These are phyloP conservation scores for Apiospora koreana DNA, from an alignment of 2,329 filamentous ascomycete genomes.

Conservation along the genomic window DNA sequence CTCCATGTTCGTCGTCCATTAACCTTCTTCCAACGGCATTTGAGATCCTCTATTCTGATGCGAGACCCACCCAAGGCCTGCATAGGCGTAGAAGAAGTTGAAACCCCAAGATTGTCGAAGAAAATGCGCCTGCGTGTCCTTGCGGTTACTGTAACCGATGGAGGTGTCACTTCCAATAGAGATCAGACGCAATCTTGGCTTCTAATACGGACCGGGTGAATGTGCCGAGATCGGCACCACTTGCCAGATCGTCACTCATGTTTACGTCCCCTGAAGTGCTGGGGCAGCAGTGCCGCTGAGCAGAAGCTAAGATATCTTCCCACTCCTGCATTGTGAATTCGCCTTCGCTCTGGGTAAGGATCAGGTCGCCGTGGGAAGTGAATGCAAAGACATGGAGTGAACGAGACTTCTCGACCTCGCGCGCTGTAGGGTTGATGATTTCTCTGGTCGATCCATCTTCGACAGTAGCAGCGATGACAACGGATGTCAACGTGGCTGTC, in stretches of 20 bases:
- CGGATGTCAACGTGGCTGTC: constrained; percentile 68
- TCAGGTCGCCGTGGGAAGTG: constrained; percentile 69
- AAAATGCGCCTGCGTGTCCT: not conserved
- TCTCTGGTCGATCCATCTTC: constrained; percentile 43
- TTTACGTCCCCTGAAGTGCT: constrained; percentile 41
- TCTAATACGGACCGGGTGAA: constrained; percentile 66
- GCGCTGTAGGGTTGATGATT: constrained; percentile 61
- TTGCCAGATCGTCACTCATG: constrained; percentile 47
- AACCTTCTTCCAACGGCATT: not conserved
- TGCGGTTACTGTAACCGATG: not conserved
- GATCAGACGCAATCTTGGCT: constrained; percentile 37
- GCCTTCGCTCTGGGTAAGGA: constrained; percentile 82
- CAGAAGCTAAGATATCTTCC: constrained; percentile 68
- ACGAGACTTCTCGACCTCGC: constrained; percentile 60
- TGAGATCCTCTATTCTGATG: constrained; percentile 3
- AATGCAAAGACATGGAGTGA: constrained; percentile 86
- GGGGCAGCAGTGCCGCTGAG: constrained; percentile 64
- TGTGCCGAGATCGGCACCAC: constrained; percentile 53
- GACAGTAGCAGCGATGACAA: constrained; percentile 59
- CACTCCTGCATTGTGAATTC: constrained; percentile 74
- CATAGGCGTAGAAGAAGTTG: not conserved
- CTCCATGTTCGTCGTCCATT: not conserved
- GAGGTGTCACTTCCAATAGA: constrained; percentile 54
- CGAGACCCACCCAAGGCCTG: not conserved
- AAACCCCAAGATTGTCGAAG: not conserved